Evolutionary conservation across 371 early-diverging fungal genomes (phyloP).

Genomic region (Circinella minor): DNA sequence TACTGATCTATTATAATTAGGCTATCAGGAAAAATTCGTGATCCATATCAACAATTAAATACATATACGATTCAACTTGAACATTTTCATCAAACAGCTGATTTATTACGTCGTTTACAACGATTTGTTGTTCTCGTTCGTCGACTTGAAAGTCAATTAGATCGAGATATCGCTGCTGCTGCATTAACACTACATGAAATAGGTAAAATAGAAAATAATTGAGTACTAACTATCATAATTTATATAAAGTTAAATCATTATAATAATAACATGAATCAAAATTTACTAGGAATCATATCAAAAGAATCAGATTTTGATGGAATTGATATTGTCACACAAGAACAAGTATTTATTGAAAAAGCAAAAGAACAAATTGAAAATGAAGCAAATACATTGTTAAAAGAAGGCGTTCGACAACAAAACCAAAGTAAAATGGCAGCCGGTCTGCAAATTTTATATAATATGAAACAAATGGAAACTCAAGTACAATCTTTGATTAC

Average conservation of each 20-base stretch:
- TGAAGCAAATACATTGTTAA: constrained; percentile 61
- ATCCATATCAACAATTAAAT: constrained; percentile 66
- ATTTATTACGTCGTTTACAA: constrained; percentile 66
- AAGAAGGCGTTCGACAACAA: constrained; percentile 62
- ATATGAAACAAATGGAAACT: constrained; percentile 63
- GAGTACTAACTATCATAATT: neutral
- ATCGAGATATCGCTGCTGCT: constrained; percentile 61
- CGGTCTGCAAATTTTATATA: constrained; percentile 78
- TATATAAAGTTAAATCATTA: no score
- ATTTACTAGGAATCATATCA: constrained; percentile 49
- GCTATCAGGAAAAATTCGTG: constrained; percentile 61
- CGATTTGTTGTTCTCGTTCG: constrained; percentile 67
- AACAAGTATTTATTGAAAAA: constrained; percentile 51
- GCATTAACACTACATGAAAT: constrained; percentile 63
- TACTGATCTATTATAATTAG: constrained; percentile 27
- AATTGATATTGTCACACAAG: constrained; percentile 65
- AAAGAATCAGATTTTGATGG: constrained; percentile 69
- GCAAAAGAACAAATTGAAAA: constrained; percentile 51
- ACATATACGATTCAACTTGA: constrained; percentile 66
- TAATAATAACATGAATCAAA: neutral
- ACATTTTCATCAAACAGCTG: constrained; percentile 65
- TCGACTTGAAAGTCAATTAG: constrained; percentile 67
- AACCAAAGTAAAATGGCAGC: constrained; percentile 77
- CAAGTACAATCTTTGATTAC: constrained; percentile 53
- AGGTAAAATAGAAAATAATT: constrained; percentile 26